Conservation (phyloP, 192 early-diverging fungal genomes). For the Backusella australiensis region DNA sequence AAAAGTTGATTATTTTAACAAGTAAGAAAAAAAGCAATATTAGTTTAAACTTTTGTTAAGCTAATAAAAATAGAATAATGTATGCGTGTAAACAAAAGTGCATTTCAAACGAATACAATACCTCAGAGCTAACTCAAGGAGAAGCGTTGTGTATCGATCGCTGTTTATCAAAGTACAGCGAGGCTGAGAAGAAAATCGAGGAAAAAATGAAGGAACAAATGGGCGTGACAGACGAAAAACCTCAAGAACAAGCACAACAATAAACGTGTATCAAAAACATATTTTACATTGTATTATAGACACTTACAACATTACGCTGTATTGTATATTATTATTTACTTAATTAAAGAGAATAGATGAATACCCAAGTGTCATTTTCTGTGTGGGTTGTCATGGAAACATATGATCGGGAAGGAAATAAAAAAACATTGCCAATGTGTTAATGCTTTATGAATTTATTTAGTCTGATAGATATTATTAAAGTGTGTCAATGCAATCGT, state of each 20-base stretch:
- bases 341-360: not conserved
- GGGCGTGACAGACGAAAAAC: not conserved
- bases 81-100: slow-evolving; percentile 87
- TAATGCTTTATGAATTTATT: too few species aligned
- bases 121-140: slow-evolving; percentile 83
- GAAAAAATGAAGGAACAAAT: slow-evolving; percentile 69
- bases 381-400: not conserved
- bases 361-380: not conserved
- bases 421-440: too few species aligned
- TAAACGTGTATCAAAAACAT: not conserved
- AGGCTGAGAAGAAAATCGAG: slow-evolving; percentile 77
- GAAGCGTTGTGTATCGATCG: slow-evolving; percentile 92
- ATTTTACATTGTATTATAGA: not conserved
- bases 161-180: slow-evolving; percentile 87
- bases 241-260: not conserved
- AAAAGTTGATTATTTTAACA: not conserved
- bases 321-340: not conserved
- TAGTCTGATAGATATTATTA: too few species aligned
- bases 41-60: not conserved
- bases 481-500: too few species aligned
- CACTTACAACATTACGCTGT: not conserved
- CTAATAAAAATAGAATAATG: slow-evolving; percentile 53
- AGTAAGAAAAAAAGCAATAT: not conserved
- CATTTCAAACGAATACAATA: slow-evolving; percentile 73
- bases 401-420: too few species aligned